phyloP scores from a whole-genome alignment of 129 eudicot species.

The Logfia minima region DNA sequence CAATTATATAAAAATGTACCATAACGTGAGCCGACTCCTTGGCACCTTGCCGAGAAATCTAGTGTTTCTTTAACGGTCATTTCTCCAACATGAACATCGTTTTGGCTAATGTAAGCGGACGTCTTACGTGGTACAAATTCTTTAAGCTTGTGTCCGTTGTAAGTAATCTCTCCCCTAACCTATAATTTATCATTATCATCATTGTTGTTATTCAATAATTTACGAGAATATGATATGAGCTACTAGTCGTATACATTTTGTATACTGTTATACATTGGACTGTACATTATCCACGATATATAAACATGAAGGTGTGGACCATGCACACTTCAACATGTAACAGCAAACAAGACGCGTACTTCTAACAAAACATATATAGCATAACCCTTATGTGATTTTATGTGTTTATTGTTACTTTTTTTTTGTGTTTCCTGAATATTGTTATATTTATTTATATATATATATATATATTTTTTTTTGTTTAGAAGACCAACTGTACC shows the following conservation, averaged over 20 bases:
- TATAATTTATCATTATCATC: slow-evolving; percentile 15
- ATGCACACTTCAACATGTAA: too few species aligned
- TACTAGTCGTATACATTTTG: too few species aligned
- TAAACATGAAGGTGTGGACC: too few species aligned
- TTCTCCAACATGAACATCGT: slow-evolving; percentile 76
- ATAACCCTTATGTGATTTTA: too few species aligned
- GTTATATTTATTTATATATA: too few species aligned
- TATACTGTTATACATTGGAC: too few species aligned
- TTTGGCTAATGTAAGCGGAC: slow-evolving; percentile 79
- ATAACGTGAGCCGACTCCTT: slow-evolving; percentile 79
- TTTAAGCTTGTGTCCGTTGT: slow-evolving; percentile 68
- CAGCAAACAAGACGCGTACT: too few species aligned
- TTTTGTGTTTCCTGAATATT: not conserved
- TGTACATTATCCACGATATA: too few species aligned
- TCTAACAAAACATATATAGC: too few species aligned
- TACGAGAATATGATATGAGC: too few species aligned
- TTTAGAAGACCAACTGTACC: slow-evolving; percentile 29
- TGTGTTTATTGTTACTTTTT: too few species aligned
- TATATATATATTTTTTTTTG: too few species aligned
- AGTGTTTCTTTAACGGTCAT: slow-evolving; percentile 84
- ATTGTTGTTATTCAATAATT: not conserved
- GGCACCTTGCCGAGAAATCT: slow-evolving; percentile 86
- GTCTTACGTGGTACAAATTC: slow-evolving; percentile 81
- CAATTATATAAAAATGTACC: slow-evolving; percentile 35
- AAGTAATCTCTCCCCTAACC: slow-evolving; percentile 76